phyloP scores from a whole-genome alignment of 345 rosid genomes.

The Theobroma cacao region DNA sequence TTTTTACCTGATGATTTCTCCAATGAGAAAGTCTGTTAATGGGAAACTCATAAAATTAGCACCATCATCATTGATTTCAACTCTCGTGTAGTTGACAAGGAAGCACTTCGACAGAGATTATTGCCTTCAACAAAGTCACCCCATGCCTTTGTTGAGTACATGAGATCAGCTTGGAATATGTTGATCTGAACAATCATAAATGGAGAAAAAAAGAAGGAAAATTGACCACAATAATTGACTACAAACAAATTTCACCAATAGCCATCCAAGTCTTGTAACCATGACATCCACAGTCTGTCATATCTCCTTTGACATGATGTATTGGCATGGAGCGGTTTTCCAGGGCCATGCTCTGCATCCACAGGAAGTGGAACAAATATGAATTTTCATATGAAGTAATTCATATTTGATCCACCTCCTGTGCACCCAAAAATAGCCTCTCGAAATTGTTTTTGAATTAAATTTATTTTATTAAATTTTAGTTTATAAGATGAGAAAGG shows the following conservation, averaged over 20 bases:
- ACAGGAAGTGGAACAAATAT: conserved; percentile 33
- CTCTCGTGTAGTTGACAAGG: no score
- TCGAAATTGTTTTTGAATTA: not conserved
- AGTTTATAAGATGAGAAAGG: not conserved
- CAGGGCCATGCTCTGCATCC: conserved; percentile 16
- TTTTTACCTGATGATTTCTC: conserved; percentile 33
- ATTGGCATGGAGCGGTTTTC: not conserved
- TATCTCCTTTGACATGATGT: not conserved
- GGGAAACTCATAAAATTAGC: not conserved
- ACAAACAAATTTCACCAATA: not conserved
- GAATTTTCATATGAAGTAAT: conserved; percentile 1
- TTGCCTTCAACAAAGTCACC: not conserved
- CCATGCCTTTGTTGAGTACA: not conserved
- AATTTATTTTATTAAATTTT: not conserved
- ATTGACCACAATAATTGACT: not conserved
- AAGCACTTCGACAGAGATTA: no score
- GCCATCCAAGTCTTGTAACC: not conserved
- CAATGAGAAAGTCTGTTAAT: conserved; percentile 20
- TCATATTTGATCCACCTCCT: conserved; percentile 49
- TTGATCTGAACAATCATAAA: not conserved
- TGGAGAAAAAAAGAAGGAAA: not conserved
- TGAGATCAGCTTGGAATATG: not conserved
- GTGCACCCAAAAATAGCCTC: conserved; percentile 25
- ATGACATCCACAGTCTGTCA: not conserved
- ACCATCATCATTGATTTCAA: not conserved